Percentiles rank a stretch among this genome's conserved stretches.
These are phyloP conservation scores for Stephania japonica DNA, from an alignment of 164 flowering plant genomes.

Conservation along the genomic window DNA sequence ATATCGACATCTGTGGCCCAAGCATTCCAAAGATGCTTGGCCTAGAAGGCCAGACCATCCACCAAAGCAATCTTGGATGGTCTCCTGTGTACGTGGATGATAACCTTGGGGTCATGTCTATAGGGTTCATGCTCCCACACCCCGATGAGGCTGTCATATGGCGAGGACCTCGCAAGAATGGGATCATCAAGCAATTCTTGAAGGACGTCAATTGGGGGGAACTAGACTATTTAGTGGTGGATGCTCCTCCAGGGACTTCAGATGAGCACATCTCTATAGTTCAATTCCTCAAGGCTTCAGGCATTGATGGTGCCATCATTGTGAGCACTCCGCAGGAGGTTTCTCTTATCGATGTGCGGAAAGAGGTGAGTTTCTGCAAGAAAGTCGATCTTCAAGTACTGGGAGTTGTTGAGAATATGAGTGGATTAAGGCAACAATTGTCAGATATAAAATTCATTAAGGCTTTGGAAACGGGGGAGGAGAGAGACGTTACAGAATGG, in stretches of 20 bases:
- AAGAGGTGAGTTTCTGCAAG: slow-evolving; percentile 90
- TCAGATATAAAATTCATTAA: slow-evolving; percentile 49
- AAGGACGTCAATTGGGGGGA: slow-evolving; percentile 95
- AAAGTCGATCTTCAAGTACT: slow-evolving; percentile 66
- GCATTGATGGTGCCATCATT: slow-evolving; percentile 86
- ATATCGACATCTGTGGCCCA: slow-evolving; percentile 91
- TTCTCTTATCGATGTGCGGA: slow-evolving; percentile 82
- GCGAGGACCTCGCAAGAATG: slow-evolving; percentile 93
- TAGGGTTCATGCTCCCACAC: slow-evolving; percentile 84
- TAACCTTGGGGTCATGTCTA: slow-evolving; percentile 95
- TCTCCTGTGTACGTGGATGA: slow-evolving; percentile 84
- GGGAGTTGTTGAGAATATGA: slow-evolving; percentile 96
- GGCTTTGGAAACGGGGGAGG: slow-evolving; percentile 43
- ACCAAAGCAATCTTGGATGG: slow-evolving; percentile 94
- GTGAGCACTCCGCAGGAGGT: slow-evolving; percentile 94
- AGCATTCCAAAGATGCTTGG: slow-evolving; percentile 98
- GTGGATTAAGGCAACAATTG: slow-evolving; percentile 60
- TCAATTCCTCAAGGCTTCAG: slow-evolving; percentile 66
- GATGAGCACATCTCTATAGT: slow-evolving; percentile 92
- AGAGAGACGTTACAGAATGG: slow-evolving; percentile 55
- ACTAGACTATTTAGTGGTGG: slow-evolving; percentile 82
- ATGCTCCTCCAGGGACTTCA: slow-evolving; percentile 98
- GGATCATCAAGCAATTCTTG: slow-evolving; percentile 78
- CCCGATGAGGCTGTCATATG: slow-evolving; percentile 95
- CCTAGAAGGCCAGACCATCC: slow-evolving; percentile 85